These are phyloP conservation scores for Phytophthora pini DNA, from an alignment of 352 stramenopile species.

Conservation along the genomic window DNA sequence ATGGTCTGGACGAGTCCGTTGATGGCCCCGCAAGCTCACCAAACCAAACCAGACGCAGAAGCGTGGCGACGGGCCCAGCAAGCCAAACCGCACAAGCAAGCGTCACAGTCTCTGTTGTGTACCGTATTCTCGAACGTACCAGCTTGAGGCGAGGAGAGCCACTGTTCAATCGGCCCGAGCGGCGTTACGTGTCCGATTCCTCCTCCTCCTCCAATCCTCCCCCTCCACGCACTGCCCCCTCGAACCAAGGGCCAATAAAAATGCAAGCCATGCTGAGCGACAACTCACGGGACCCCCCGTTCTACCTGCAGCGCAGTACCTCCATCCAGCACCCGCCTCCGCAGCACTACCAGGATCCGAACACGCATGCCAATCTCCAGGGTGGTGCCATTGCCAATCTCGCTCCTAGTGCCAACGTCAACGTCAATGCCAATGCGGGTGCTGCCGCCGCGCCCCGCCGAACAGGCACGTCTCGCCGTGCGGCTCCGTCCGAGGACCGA, in stretches of 20 bases:
- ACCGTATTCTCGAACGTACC: conserved; percentile 41
- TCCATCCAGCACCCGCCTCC: conserved; percentile 15
- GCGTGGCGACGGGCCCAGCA: conserved; percentile 21
- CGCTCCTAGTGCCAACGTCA: conserved; percentile 29
- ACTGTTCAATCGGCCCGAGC: conserved; percentile 38
- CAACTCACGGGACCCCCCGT: conserved; percentile 32
- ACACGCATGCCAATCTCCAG: conserved; percentile 37
- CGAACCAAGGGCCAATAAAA: conserved; percentile 13
- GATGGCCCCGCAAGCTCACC: conserved; percentile 27
- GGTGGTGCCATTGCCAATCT: conserved; percentile 39
- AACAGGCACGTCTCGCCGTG: conserved; percentile 31
- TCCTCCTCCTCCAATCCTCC: conserved; percentile 1
- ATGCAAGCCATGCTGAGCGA: conserved; percentile 52
- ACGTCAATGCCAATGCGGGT: conserved; percentile 17
- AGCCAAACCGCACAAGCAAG: conserved; percentile 8
- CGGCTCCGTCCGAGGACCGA: conserved; percentile 41
- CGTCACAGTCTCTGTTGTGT: conserved; percentile 15
- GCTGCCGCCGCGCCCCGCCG: conserved; percentile 9
- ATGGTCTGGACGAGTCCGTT: conserved; percentile 41
- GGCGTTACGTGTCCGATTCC: conserved; percentile 24
- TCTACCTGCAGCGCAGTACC: conserved; percentile 44
- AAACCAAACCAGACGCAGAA: conserved; percentile 33
- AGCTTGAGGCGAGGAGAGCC: conserved; percentile 35
- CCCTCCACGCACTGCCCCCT: neutral
- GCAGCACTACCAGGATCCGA: conserved; percentile 19